phyloP scores from a whole-genome alignment of 441 rosid genomes.

The Syzygium syzygioides region DNA sequence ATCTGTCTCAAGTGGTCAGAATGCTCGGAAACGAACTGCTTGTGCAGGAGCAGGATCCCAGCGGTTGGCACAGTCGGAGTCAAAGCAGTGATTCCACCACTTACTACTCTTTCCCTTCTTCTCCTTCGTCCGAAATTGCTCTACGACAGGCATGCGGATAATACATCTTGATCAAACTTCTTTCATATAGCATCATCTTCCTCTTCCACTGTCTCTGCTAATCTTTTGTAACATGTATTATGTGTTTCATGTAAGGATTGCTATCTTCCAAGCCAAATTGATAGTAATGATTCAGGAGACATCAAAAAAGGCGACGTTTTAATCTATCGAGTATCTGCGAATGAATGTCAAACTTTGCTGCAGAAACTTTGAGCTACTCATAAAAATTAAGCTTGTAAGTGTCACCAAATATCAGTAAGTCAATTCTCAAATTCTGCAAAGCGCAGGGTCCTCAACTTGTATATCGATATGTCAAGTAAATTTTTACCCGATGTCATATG shows the following conservation, averaged over 20 bases:
- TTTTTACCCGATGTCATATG: neutral
- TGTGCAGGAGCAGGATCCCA: neutral
- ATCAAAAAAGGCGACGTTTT: neutral
- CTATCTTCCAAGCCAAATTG: neutral
- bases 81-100: neutral
- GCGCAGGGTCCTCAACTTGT: neutral
- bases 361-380: neutral
- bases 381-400: neutral
- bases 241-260: neutral
- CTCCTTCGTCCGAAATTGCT: neutral
- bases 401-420: neutral
- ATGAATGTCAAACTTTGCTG: neutral
- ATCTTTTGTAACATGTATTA: neutral
- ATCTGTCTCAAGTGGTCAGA: neutral
- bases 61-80: neutral
- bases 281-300: neutral
- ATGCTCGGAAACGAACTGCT: neutral
- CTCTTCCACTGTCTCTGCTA: neutral
- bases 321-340: neutral
- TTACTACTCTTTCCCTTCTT: neutral
- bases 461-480: neutral
- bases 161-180: neutral
- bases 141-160: neutral
- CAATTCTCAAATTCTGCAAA: neutral
- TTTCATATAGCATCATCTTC: neutral